Conservation (phyloP, 2,329 filamentous ascomycete genomes). For the Zymoseptoria ardabiliae region DNA sequence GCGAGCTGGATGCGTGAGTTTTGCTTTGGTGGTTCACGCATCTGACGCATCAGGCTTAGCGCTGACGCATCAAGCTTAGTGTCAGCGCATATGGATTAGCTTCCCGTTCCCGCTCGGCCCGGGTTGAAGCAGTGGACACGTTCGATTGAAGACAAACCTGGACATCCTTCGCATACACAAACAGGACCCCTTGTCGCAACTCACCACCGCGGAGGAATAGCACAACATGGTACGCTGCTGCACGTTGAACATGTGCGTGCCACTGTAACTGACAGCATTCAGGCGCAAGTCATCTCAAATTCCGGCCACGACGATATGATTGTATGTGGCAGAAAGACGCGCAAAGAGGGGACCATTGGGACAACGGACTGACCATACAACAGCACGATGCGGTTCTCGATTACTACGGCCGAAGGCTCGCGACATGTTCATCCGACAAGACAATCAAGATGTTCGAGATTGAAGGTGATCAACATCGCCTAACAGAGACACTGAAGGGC, state of each 20-base stretch:
- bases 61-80: too few relatives aligned
- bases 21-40: too few relatives aligned
- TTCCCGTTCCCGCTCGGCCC: too few relatives aligned
- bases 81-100: too few relatives aligned
- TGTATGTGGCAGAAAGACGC: constrained; percentile 54
- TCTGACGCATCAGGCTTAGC: too few relatives aligned
- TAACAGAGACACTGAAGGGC: constrained; percentile 93
- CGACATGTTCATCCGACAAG: constrained; percentile 95
- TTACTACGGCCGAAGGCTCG: constrained; percentile 93
- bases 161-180: neutral
- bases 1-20: too few relatives aligned
- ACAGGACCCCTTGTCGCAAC: neutral
- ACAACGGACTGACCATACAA: constrained; percentile 27
- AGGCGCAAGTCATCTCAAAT: constrained; percentile 76
- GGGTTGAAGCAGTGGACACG: neutral
- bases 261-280: constrained; percentile 15
- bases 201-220: neutral
- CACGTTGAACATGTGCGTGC: neutral
- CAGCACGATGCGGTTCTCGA: constrained; percentile 96
- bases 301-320: constrained; percentile 99
- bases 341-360: neutral
- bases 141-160: neutral
- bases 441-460: constrained; percentile 99
- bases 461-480: constrained; percentile 80
- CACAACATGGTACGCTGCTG: neutral